These are phyloP conservation scores for Heterobasidion parviporum DNA, from an alignment of 1,284 basidiomycete genomes.

Conservation along the genomic window DNA sequence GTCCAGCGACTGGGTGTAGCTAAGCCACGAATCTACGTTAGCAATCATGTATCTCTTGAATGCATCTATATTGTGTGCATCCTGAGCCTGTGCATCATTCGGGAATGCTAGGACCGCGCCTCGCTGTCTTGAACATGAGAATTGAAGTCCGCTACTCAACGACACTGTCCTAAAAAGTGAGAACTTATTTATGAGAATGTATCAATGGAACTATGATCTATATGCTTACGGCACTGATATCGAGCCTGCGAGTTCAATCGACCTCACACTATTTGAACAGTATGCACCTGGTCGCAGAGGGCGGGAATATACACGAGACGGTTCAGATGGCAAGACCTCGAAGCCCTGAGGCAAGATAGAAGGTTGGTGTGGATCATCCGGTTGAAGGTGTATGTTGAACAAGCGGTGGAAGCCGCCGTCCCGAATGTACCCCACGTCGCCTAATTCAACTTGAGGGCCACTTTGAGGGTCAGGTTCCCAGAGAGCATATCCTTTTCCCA, in stretches of 20 bases:
- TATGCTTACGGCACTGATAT: no score
- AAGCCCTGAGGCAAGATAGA: background rate
- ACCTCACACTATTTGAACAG: background rate
- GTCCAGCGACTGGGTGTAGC: background rate
- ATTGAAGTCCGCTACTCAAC: background rate
- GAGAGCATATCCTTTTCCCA: background rate
- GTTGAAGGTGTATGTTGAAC: background rate
- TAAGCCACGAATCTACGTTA: background rate
- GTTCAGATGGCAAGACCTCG: background rate
- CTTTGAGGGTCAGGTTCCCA: background rate
- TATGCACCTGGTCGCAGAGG: background rate
- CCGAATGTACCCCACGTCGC: background rate
- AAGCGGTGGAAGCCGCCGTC: background rate
- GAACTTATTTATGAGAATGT: no score
- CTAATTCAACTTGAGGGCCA: background rate
- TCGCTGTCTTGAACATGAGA: background rate
- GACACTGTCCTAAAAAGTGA: background rate
- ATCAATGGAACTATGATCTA: no score
- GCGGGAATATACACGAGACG: background rate
- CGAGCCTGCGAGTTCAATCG: background rate
- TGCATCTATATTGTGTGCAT: background rate
- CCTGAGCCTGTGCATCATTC: background rate
- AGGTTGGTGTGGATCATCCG: background rate
- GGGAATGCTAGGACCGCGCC: background rate
- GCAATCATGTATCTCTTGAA: background rate